phyloP scores from a whole-genome alignment of 2,329 filamentous ascomycete genomes.

The Bipolaris cookei region DNA sequence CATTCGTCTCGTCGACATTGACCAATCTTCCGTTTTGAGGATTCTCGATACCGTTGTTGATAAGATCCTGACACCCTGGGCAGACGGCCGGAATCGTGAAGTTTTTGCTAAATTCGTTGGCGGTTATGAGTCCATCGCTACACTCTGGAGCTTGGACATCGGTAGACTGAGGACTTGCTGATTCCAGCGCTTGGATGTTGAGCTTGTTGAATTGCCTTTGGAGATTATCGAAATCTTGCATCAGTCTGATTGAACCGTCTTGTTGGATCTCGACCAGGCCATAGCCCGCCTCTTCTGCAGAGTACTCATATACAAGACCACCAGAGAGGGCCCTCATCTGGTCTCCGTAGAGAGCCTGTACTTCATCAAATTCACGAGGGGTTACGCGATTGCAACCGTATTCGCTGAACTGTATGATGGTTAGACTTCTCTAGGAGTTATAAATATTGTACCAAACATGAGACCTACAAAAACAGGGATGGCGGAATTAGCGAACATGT shows the following conservation, averaged over 20 bases:
- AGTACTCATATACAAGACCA: constrained; percentile 82
- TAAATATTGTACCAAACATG: not conserved
- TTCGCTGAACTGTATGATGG: constrained; percentile 66
- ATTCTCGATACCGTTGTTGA: constrained; percentile 74
- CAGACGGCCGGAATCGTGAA: constrained; percentile 76
- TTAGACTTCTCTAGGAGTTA: not conserved
- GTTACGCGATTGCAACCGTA: constrained; percentile 73
- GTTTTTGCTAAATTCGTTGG: constrained; percentile 71
- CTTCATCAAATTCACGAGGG: constrained; percentile 77
- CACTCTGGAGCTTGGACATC: constrained; percentile 68
- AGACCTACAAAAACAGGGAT: constrained; percentile 69
- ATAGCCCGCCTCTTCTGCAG: constrained; percentile 69
- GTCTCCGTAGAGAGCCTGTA: constrained; percentile 71
- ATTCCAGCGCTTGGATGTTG: constrained; percentile 71
- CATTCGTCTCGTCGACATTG: constrained; percentile 61
- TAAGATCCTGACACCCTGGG: constrained; percentile 74
- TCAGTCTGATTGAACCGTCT: constrained; percentile 53
- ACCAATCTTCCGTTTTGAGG: constrained; percentile 65
- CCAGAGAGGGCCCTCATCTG: constrained; percentile 77
- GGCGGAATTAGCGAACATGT: constrained; percentile 68
- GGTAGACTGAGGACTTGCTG: constrained; percentile 64
- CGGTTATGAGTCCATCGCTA: constrained; percentile 68
- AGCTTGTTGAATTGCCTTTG: constrained; percentile 76
- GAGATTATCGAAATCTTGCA: constrained; percentile 67
- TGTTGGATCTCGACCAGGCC: constrained; percentile 56